Evolutionary conservation across 768 basidiomycete genomes (phyloP).

Genomic region (Leccinum incarnatum): DNA sequence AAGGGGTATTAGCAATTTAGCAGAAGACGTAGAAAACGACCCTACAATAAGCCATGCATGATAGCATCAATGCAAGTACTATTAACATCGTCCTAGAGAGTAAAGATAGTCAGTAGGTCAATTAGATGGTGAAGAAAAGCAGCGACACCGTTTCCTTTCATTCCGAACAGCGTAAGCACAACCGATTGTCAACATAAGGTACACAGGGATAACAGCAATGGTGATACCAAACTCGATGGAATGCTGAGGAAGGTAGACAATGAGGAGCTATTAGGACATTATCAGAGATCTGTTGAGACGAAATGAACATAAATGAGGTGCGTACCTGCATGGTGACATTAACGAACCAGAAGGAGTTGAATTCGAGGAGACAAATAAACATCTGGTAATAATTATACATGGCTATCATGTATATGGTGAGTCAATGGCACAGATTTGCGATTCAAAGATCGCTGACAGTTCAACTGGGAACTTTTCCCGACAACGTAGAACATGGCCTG

Average conservation of each 20-base stretch:
- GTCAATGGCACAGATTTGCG: background rate
- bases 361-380: constrained; percentile 82
- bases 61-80: constrained; percentile 72
- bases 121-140: background rate
- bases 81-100: constrained; percentile 13
- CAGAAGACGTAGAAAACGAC: constrained; percentile 2
- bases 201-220: constrained; percentile 78
- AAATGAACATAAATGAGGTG: background rate
- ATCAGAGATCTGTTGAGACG: background rate
- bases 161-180: constrained; percentile 72
- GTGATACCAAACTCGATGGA: constrained; percentile 81
- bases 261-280: constrained; percentile 58
- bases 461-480: constrained; percentile 82
- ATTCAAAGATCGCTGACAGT: constrained; percentile 47
- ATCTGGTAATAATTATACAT: constrained; percentile 60
- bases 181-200: constrained; percentile 54
- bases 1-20: constrained; percentile 2
- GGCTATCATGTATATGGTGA: constrained; percentile 38
- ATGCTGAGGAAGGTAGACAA: constrained; percentile 57
- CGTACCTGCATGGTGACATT: constrained; percentile 82
- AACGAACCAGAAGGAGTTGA: constrained; percentile 84
- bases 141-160: constrained; percentile 74
- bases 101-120: background rate
- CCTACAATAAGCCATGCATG: constrained; percentile 65
- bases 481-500: constrained; percentile 92